Evolutionary conservation across 2,329 filamentous ascomycete species (phyloP).

Genomic region (Talaromyces sp.): DNA sequence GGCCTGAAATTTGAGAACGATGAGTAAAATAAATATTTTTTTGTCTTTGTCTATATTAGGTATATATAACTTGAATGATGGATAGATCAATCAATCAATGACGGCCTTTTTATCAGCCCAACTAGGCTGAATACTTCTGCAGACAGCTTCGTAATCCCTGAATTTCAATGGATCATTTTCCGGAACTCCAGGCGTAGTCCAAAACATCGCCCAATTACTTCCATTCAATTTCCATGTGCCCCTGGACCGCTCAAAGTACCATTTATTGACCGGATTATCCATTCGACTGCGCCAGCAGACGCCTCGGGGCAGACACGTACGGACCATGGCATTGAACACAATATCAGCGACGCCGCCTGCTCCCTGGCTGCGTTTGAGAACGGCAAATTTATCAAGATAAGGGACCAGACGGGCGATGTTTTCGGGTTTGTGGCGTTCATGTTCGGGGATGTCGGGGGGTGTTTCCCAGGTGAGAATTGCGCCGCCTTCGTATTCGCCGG

Average conservation of each 20-base stretch:
- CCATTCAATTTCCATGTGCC: slow-evolving; percentile 76
- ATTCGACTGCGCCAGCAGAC: slow-evolving; percentile 89
- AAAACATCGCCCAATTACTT: slow-evolving; percentile 98
- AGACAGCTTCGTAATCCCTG: slow-evolving; percentile 69
- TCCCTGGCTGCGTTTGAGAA: slow-evolving; percentile 80
- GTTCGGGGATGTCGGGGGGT: slow-evolving; percentile 56
- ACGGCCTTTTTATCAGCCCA: slow-evolving; percentile 45
- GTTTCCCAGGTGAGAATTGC: slow-evolving; percentile 93
- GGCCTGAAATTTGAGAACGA: slow-evolving; percentile 47
- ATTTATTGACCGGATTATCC: slow-evolving; percentile 95
- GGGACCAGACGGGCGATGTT: slow-evolving; percentile 66
- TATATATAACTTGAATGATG: not conserved
- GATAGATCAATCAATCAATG: slow-evolving; percentile 45
- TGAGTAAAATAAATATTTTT: not conserved
- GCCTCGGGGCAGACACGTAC: slow-evolving; percentile 78
- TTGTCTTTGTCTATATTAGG: not conserved
- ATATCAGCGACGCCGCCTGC: slow-evolving; percentile 91
- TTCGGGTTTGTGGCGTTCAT: slow-evolving; percentile 51
- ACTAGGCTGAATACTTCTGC: slow-evolving; percentile 53
- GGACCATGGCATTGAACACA: slow-evolving; percentile 92
- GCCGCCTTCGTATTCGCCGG: slow-evolving; percentile 92
- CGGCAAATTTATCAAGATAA: slow-evolving; percentile 96
- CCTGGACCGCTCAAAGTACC: slow-evolving; percentile 90
- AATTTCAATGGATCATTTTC: slow-evolving; percentile 50
- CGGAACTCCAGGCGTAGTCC: slow-evolving; percentile 70